Base-by-base conservation (phyloP, 179 eudicot species). In the Drosera spatulata region DNA sequence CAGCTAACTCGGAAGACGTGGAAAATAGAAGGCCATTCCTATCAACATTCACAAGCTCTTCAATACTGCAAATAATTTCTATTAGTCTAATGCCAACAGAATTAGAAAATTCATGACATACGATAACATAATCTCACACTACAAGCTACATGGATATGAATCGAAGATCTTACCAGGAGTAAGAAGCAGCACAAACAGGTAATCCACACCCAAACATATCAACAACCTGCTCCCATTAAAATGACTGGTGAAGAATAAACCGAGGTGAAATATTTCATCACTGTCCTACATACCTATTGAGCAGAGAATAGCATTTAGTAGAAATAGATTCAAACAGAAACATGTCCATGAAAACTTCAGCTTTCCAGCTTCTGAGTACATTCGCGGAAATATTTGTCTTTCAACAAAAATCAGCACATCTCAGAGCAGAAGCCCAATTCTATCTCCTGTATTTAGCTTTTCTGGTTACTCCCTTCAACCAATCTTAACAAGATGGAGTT, bases 131-230 rank as follows among this genome's bases (percentile, higher is more conserved):
- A 13, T 6, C 38, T 41, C 39, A 61, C 45, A 12, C 7, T 41
- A 59, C 8, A 41, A 12, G 60, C 49, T n/a, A 4, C 54, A 22
- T 13, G 43, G 49, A 57, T 60, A 12, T 8, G 40, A 10, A 11
- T 3, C 22, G 10, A 51, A 53, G 47, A 46, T 37, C 42, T 60
- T 85, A 91, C 98, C 98, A 93, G 45, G 99, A 93, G 78, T 93
- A 93, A 22, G 99, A 89, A 66, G 80, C 94, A 55, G 99, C 99
- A 61, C 97, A 93, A 57, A 93, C 97, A n/a, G 99, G 99, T 55
- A 93, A 71, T 55, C 99, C 96, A 80, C 95, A 93, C 40, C 97
- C 99, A 74, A 93, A 93, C 99, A 93, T 93, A 77, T 93, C 99
- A 49, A 93, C 99, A 59, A 93, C 99, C 98, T 91, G 65, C 61